Evolutionary conservation across 495 filamentous ascomycete species (phyloP).

Genomic region (Cetradonia linearis): DNA sequence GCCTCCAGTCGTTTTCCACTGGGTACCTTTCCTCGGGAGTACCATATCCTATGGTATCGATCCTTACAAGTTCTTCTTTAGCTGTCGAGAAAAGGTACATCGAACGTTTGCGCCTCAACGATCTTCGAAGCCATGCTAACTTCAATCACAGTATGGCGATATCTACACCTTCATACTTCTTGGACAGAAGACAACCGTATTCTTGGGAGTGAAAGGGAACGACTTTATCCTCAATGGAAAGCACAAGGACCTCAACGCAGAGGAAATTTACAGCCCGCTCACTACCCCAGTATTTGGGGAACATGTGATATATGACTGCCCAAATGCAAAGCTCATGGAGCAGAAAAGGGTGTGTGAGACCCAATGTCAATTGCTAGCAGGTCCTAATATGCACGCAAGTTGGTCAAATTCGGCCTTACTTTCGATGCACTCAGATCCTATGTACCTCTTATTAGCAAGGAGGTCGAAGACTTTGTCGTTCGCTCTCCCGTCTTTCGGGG

Average conservation of each 20-base stretch:
- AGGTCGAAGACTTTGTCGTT: conserved; percentile 62
- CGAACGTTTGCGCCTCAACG: not conserved
- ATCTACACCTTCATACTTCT: conserved; percentile 71
- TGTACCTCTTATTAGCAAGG: conserved; percentile 66
- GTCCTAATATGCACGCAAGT: conserved; percentile 37
- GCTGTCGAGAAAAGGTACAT: conserved; percentile 60
- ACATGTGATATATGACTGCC: conserved; percentile 82
- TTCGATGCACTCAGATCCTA: conserved; percentile 65
- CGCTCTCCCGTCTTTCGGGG: conserved; percentile 56
- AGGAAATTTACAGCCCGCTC: conserved; percentile 71
- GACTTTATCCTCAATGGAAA: conserved; percentile 84
- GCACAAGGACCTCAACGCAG: conserved; percentile 67
- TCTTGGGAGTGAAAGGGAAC: conserved; percentile 67
- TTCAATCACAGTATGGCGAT: conserved; percentile 53
- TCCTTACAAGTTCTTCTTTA: conserved; percentile 66
- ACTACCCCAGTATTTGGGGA: conserved; percentile 81
- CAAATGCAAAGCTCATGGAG: conserved; percentile 76
- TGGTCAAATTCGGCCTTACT: conserved; percentile 78
- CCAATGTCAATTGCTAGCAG: not conserved
- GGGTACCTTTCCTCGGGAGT: conserved; percentile 69
- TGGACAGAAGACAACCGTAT: conserved; percentile 66
- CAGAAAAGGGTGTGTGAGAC: conserved; percentile 51
- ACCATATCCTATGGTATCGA: conserved; percentile 77
- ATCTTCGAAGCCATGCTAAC: conserved; percentile 14
- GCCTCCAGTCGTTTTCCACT: conserved; percentile 76